Base-by-base conservation (phyloP, 2,329 filamentous ascomycete species). In the Cladophialophora psammophila region DNA sequence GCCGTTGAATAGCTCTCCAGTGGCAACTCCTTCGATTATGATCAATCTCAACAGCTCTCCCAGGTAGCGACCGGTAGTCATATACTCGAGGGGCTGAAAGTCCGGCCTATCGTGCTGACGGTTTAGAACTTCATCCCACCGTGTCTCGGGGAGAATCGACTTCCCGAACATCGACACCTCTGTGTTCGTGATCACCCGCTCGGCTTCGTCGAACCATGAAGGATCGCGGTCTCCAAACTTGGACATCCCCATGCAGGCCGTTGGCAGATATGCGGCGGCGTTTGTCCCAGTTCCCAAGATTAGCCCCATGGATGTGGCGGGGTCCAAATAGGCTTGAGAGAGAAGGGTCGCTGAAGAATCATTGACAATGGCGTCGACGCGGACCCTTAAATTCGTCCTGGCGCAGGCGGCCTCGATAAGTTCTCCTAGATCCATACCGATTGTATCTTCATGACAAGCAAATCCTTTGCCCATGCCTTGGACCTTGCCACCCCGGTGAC, bases 401-500 rank as follows among this genome's bases (percentile, higher is more conserved):
- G 78, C 80, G 75, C 87, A 90, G 15, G 87, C 86, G 36, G 80
- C 77, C 78, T 86, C 86, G 70, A 90, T 85, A 64, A 90, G 76
- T 58, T 85, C 82, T 59, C 84, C 85, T 40, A 90, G 77, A 74
- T 90, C 87, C 71, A 86, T 80, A 35, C 87, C 87, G 45, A 87
- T 79, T 2, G 87, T 83, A 32, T 84, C 86, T 68, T 87, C 81
- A 15, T 85, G 87, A 54, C 86, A 88, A 61, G 80, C 79, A 74
- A 90, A 90, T 0, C 87, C 87, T 75, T 90, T 90, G 67, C 88
- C 88, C 88, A 90, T 90, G 15, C 82, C 81, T 60, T 88, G 80
- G 20, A 90, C 77, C 53, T 82, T 83, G 6, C 86, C 88, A 55
- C 81, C 85, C 61, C 83, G 81, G 63, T 83, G 81, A 12, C 86